Evolutionary conservation across 2,329 filamentous ascomycete species (phyloP).

Genomic region (Aspergillus pseudotamarii): DNA sequence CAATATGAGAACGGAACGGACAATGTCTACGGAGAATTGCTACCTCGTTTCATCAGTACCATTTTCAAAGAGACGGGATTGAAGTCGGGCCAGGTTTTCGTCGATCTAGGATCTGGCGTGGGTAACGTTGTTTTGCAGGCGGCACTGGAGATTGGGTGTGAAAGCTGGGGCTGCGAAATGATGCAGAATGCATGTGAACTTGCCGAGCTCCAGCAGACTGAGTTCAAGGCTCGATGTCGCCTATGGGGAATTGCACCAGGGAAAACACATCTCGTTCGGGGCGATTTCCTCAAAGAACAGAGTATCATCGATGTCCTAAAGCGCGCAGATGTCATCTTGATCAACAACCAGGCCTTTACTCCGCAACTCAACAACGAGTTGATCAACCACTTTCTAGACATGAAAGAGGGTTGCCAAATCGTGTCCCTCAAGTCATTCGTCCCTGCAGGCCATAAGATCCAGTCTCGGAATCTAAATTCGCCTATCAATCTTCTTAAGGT

Average conservation of each 20-base stretch:
- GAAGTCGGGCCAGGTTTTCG: slow-evolving; percentile 82
- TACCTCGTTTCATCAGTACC: slow-evolving; percentile 79
- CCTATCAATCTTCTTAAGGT: slow-evolving; percentile 81
- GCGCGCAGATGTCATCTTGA: slow-evolving; percentile 89
- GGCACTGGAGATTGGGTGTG: slow-evolving; percentile 88
- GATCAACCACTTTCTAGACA: slow-evolving; percentile 85
- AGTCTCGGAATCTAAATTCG: slow-evolving; percentile 73
- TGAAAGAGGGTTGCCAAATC: slow-evolving; percentile 87
- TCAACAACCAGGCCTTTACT: slow-evolving; percentile 97
- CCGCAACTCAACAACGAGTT: slow-evolving; percentile 82
- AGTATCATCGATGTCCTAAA: slow-evolving; percentile 73
- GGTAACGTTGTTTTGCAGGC: slow-evolving; percentile 95
- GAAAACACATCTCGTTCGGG: slow-evolving; percentile 75
- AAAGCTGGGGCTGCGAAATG: slow-evolving; percentile 95
- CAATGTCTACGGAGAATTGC: slow-evolving; percentile 91
- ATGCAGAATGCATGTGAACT: slow-evolving; percentile 88
- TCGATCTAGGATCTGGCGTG: slow-evolving; percentile 93
- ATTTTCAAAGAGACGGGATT: slow-evolving; percentile 79
- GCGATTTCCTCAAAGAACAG: slow-evolving; percentile 77
- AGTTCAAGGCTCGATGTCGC: slow-evolving; percentile 81
- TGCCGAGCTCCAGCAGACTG: slow-evolving; percentile 75
- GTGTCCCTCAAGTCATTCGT: slow-evolving; percentile 93
- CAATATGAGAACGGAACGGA: slow-evolving; percentile 89
- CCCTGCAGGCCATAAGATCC: slow-evolving; percentile 74
- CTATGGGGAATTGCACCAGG: slow-evolving; percentile 88